Evolutionary conservation across 352 stramenopile genomes (phyloP), one percentile per base, ranked within the genome.

Genomic region (Globisporangium middletonii): DNA sequence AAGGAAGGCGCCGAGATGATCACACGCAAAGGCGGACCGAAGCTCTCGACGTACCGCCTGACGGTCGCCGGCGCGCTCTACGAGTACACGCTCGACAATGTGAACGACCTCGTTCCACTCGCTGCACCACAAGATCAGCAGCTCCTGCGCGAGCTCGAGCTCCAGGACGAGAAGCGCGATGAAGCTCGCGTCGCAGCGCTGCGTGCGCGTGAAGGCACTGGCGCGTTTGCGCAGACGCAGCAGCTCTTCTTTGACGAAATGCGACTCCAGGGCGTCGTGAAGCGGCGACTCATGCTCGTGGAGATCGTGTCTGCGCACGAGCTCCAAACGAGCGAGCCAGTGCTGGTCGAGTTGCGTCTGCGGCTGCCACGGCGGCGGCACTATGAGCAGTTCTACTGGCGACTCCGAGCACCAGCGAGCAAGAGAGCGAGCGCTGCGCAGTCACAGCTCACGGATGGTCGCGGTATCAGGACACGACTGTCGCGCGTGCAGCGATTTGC

Each of bases 51-150:
- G 2, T 83, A 82, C 38, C 64, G 62, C 23, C n/a, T 83, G 44
- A 37, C 43, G n/a, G 53, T 61, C 16, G 77, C 19, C 0, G 79
- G 77, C 0, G 72, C 60, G 26, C 57, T 73, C 8, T 88, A 77
- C 53, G 78, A 91, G 43, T 88, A 80, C 53, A 70, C 76, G 12
- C 38, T 89, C 1, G 73, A 88, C 44, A 91, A 89, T 15, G 63
- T 59, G 23, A 82, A 76, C 44, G 75, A 89, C 26, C 44, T 88
- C 15, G 38, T 75, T n/a, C 73, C 75, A 0, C 45, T 74, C 41
- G 68, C 68, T 12, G 79, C 66, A 0, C 26, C 43, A 19, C 59
- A 75, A 7, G 77, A 89, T 19, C 57, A 73, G 54, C 61, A 57
- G 16, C 41, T 85, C 19, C 50, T 76, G 35, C 61, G 65, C 16